Evolutionary conservation across 306 rosid genomes (phyloP), one percentile per base, ranked within the genome.

Genomic region (Chamaecrista fasciculata): DNA sequence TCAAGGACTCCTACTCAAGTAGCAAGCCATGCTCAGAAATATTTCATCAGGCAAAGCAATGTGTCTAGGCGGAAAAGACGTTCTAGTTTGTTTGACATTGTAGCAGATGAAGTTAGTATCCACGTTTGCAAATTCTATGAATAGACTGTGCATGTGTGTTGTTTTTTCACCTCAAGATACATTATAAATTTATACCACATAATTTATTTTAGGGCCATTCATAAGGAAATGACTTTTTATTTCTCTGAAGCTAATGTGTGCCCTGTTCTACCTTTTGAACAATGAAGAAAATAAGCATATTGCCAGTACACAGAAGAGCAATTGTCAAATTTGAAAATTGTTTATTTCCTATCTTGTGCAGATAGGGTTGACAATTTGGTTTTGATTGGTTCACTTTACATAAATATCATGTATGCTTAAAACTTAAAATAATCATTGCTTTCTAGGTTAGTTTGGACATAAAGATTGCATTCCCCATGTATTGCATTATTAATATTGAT

Each of bases 21-120:
- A 71, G 99, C 99, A 60, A 95, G 99, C 79, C 99, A 95, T 75
- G 99, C 99, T 63, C 99, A 95, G 77, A 95, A 95, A 62, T 89
- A 95, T 81, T 95, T 95, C 81, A 91, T 91, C 50, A 84, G 99
- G 88, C 99, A 89, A 78, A 85, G 85, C 80, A 95, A 95, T 71
- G 86, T 89, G 58, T 89, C 96, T 33, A 82, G 97, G 84, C 80
- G 96, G 77, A 95, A 95, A 67, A 84, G 97, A 81, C 99, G 99
- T 48, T 89, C 99, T 74, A 95, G 99, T 85, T 73, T 95, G 76
- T 95, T 95, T 67, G 99, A 95, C 78, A 91, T 95, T 26, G 76
- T 91, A 8, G 91, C 96, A 39, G 99, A 91, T 76, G 97, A 95
- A 70, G 99, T 91, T 75, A 85, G 94, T 89, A 69, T 76, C 63